Evolutionary conservation across 768 basidiomycete genomes (phyloP), one percentile per base, ranked within the genome.

Genomic region (Suillus occidentalis): DNA sequence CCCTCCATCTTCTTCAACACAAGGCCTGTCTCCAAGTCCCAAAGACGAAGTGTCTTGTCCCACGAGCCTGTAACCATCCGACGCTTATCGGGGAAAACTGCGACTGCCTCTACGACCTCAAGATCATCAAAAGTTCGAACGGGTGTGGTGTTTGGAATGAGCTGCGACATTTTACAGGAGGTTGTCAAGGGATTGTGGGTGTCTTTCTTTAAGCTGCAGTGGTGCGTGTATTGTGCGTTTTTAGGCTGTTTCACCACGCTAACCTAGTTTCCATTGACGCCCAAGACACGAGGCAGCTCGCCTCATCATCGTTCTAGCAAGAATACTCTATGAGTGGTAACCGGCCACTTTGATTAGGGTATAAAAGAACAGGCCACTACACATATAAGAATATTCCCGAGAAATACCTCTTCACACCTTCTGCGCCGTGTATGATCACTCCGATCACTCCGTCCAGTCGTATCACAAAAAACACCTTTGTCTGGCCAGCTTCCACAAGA

Each of bases 391-490:
- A 53, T 31, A 31, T 31, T 31, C 4, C 4, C 31, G 31, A 53
- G 18, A 31, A 53, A 31, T 53, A 53, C 28, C 31, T 53, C 28
- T 53, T 53, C 1, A 69, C 56, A 10, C 73, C 75, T 45, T 71
- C 66, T 8, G 25, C 50, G 2, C 69, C 73, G 6, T 39, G 62
- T 22, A 71, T 71, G 3, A 76, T 68, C 4, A 68, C 72, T 20
- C 83, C 84, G 6, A 52, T 36, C 4, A 31, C 31, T 31, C 52
- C 52, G 18, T 53, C 52, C 16, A 16, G 28, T 18, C 50, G 84
- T n/a, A 84, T 52, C 10, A 67, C 63, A 34, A 81, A 31, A 31
- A 3, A 71, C 5, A 75, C 73, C n/a, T 78, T 66, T 4, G 68
- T 68, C 52, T 76, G 77, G 7, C 72, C 72, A 20, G 74, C 72